Conservation (phyloP, 345 rosid genomes). For the Jatropha curcas region DNA sequence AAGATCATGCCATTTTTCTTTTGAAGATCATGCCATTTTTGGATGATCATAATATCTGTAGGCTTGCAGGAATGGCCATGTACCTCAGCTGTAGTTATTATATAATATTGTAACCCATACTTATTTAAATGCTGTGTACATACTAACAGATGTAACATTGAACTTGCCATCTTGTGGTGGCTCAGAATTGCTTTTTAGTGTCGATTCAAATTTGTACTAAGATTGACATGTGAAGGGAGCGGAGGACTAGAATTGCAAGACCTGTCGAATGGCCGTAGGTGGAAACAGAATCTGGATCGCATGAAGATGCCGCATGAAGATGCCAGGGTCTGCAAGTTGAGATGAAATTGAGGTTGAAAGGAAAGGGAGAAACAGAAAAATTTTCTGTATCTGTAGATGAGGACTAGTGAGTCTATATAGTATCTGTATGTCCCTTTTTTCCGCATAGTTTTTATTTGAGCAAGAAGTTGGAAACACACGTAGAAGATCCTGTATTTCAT, state of each 20-base stretch:
- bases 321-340: not conserved
- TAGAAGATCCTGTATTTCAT: not conserved
- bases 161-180: conserved; percentile 38
- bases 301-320: not conserved
- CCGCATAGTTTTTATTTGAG: not conserved
- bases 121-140: conserved; percentile 32
- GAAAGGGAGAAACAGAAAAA: not conserved
- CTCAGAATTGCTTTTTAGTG: conserved; percentile 24
- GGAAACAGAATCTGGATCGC: not conserved
- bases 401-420: no score
- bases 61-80: conserved; percentile 23
- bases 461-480: not conserved
- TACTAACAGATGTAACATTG: conserved; percentile 38
- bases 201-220: conserved; percentile 19
- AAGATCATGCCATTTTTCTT: no score
- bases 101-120: conserved; percentile 28
- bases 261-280: conserved; percentile 11
- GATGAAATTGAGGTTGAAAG: not conserved
- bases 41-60: conserved; percentile 1
- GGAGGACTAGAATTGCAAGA: not conserved
- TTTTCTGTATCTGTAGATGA: not conserved
- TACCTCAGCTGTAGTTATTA: conserved; percentile 8
- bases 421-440: not conserved
- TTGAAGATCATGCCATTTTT: no score
- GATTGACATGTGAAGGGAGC: conserved; percentile 15